Base-by-base conservation (phyloP, 2,329 filamentous ascomycete species). In the Metarhizium humberi region DNA sequence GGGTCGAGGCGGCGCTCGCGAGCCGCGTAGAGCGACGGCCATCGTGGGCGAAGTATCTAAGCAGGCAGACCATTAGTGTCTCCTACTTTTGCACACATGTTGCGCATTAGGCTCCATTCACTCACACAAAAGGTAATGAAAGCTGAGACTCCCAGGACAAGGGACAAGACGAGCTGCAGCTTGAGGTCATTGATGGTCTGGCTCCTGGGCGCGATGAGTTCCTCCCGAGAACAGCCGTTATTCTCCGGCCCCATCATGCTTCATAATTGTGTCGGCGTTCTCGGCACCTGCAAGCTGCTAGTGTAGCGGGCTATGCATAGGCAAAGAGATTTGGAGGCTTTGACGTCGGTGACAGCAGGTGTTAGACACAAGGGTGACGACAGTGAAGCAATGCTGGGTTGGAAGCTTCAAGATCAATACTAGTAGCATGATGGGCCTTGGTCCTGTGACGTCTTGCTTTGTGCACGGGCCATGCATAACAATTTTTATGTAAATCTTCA, bases 1-100 rank as follows among this genome's bases (percentile, higher is more conserved):
- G 75, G 74, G 66, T 85, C 77, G 62, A 82, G 82, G 60, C 88
- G 85, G 64, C 86, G 85, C 72, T 92, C 94, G 56, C 94, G 84
- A 50, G 94, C 94, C 36, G 91, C 87, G 69, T 97, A 99, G 1
- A 99, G 80, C 25, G 85, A 80, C 51, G 89, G 87, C 94, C 94
- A 99, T 83, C 90, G 85, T 60, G 92, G 91, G 51, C 94, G 87
- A 30, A 99, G 76, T 50, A 91, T 75, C 89, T 94, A 49, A 30
- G n/a, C 34, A 42, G 34, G 13, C 8, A 38, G 47, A 11, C 38
- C 30, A 32, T 48, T n/a, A 13, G 36, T 30, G 14, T 40, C 18
- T 14, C 11, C 18, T 8, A 11, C 4, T 7, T 36, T 25, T 5
- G 18, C 32, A 5, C 18, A 16, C 10, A 48, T 11, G 4, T 7